phyloP scores from a whole-genome alignment of 768 basidiomycete species.

The Mycena crocata region DNA sequence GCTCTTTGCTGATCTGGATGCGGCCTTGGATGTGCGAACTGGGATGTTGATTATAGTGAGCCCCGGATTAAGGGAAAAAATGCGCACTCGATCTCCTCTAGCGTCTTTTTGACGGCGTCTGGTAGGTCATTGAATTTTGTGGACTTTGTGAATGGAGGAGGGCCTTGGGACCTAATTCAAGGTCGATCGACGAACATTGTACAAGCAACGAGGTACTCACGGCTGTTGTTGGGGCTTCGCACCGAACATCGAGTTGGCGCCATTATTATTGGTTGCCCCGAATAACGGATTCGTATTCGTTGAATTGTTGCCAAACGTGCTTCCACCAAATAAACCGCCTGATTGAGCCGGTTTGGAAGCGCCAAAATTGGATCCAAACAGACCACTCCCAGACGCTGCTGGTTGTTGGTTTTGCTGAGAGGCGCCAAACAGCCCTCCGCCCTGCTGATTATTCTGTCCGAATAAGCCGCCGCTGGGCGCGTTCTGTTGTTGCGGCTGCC shows the following conservation, averaged over 20 bases:
- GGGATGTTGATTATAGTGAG: conserved; percentile 25
- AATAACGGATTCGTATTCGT: conserved; percentile 36
- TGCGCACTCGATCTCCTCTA: conserved; percentile 80
- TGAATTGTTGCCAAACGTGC: conserved; percentile 32
- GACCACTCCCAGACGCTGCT: conserved; percentile 21
- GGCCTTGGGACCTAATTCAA: conserved; percentile 21
- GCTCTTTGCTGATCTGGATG: conserved; percentile 82
- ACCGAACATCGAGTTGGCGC: conserved; percentile 43
- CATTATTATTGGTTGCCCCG: conserved; percentile 11
- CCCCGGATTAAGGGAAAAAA: not conserved
- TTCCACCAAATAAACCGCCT: conserved; percentile 37
- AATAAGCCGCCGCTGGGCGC: conserved; percentile 14
- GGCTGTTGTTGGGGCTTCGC: conserved; percentile 45
- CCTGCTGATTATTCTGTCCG: conserved; percentile 16
- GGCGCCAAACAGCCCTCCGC: conserved; percentile 50
- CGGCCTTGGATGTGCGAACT: conserved; percentile 82
- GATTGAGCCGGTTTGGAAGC: conserved; percentile 27
- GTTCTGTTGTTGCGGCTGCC: conserved; percentile 44
- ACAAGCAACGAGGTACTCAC: conserved; percentile 12
- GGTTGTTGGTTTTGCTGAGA: conserved; percentile 43
- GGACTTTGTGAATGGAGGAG: conserved; percentile 60
- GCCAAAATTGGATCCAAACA: conserved; percentile 27
- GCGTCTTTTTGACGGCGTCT: conserved; percentile 69
- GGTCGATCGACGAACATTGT: no score
- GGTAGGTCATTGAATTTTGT: conserved; percentile 90